phyloP scores from a whole-genome alignment of 169 alveolate genomes.

The Neospora caninum region DNA sequence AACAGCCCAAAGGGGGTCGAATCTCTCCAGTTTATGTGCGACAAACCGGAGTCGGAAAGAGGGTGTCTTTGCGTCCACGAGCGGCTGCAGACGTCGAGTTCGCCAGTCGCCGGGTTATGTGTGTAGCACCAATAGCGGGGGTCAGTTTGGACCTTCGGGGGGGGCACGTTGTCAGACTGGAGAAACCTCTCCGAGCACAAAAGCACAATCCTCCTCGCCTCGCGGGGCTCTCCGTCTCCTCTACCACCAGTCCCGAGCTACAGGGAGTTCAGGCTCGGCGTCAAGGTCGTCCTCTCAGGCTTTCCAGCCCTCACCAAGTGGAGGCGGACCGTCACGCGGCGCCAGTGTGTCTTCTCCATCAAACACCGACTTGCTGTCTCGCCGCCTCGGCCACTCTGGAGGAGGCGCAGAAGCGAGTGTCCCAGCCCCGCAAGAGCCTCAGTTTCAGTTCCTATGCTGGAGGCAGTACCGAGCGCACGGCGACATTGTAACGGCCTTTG shows the following conservation, averaged over 20 bases:
- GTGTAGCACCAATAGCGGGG: too few relatives aligned
- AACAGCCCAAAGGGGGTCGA: too few relatives aligned
- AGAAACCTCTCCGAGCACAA: background rate
- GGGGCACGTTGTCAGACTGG: background rate
- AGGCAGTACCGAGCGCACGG: constrained; percentile 3
- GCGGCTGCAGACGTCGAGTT: too few relatives aligned
- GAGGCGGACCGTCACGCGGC: background rate
- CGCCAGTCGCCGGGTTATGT: too few relatives aligned
- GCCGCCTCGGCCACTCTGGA: background rate
- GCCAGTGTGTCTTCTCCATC: background rate
- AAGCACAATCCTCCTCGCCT: background rate
- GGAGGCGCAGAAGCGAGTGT: constrained; percentile 62
- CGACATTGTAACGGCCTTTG: background rate
- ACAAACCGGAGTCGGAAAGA: too few relatives aligned
- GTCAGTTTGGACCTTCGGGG: too few relatives aligned
- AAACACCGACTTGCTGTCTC: background rate
- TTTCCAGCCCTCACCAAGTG: background rate
- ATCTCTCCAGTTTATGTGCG: too few relatives aligned
- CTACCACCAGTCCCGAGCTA: background rate
- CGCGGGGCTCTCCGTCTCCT: background rate
- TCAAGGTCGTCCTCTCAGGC: background rate
- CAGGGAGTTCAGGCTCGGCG: background rate
- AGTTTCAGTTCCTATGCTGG: constrained; percentile 1
- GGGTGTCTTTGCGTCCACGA: too few relatives aligned
- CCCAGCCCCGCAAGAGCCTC: background rate